Conservation (phyloP, 2,329 filamentous ascomycete genomes). For the Xylariomycetidae sp. region DNA sequence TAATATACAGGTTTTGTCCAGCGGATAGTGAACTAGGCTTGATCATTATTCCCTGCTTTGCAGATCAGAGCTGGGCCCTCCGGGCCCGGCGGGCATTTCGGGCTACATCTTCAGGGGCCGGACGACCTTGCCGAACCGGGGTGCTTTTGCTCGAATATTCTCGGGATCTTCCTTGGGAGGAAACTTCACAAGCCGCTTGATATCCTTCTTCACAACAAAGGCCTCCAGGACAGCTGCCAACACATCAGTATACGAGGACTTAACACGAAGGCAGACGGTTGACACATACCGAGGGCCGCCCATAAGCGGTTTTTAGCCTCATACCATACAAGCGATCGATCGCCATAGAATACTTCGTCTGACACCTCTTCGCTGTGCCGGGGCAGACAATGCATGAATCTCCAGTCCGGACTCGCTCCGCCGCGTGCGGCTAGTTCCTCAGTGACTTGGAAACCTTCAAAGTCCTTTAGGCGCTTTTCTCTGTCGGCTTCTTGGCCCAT, state of each 20-base stretch:
- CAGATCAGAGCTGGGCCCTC: no score
- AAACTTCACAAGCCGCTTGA: no score
- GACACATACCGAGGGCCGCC: conserved; percentile 67
- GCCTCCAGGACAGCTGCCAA: conserved; percentile 69
- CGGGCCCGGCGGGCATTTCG: no score
- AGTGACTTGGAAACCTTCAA: conserved; percentile 88
- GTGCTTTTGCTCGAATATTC: no score
- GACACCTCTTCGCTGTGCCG: conserved; percentile 87
- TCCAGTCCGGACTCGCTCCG: conserved; percentile 84
- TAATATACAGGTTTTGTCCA: no score
- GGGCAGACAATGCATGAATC: conserved; percentile 97
- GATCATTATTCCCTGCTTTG: neutral
- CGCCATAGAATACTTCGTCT: conserved; percentile 90
- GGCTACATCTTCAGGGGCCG: no score
- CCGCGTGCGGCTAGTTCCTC: conserved; percentile 75
- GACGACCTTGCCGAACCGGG: no score
- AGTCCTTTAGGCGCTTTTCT: conserved; percentile 69
- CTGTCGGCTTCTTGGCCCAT: conserved; percentile 95
- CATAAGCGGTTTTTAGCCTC: conserved; percentile 95
- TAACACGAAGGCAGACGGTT: conserved; percentile 1
- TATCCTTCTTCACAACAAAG: conserved; percentile 95
- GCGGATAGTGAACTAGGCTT: conserved; percentile 1
- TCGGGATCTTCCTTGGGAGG: no score
- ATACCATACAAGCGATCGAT: conserved; percentile 79
- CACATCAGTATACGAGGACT: conserved; percentile 5